Evolutionary conservation across 176 grass and related monocot genomes (phyloP).

Genomic region (Chrysopogon serrulatus): DNA sequence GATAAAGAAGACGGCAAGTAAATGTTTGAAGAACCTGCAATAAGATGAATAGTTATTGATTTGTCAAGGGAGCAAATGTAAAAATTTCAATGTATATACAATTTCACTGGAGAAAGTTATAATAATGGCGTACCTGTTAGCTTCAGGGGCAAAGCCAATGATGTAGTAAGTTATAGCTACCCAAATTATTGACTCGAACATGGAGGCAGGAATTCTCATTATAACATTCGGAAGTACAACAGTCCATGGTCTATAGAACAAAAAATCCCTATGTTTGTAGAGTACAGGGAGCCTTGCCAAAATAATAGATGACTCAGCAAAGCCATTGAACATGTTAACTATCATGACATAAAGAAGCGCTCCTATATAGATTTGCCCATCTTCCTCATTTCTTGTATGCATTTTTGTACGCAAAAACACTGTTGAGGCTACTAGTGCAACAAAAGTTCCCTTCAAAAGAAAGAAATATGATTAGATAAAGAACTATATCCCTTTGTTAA

Average conservation of each 20-base stretch:
- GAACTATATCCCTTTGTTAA: slow-evolving; percentile 4
- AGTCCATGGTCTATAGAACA: slow-evolving; percentile 78
- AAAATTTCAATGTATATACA: slow-evolving; percentile 9
- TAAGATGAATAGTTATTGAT: slow-evolving; percentile 12
- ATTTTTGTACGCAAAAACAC: slow-evolving; percentile 68
- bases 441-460: slow-evolving; percentile 47
- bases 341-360: slow-evolving; percentile 81
- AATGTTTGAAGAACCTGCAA: slow-evolving; percentile 93
- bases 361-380: slow-evolving; percentile 75
- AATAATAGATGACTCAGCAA: slow-evolving; percentile 69
- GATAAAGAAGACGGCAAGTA: slow-evolving; percentile 68
- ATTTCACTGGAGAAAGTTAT: background rate
- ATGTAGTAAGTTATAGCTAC: slow-evolving; percentile 65
- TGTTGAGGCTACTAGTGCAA: slow-evolving; percentile 60
- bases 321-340: slow-evolving; percentile 88
- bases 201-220: slow-evolving; percentile 60
- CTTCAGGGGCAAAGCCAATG: slow-evolving; percentile 89
- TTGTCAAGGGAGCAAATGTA: slow-evolving; percentile 13
- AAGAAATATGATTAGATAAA: slow-evolving; percentile 10
- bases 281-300: slow-evolving; percentile 76
- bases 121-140: slow-evolving; percentile 52
- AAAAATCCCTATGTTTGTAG: slow-evolving; percentile 87
- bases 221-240: slow-evolving; percentile 80
- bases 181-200: slow-evolving; percentile 78
- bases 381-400: slow-evolving; percentile 48